phyloP scores from a whole-genome alignment of 2,329 filamentous ascomycete species.

The Neurospora sp. region DNA sequence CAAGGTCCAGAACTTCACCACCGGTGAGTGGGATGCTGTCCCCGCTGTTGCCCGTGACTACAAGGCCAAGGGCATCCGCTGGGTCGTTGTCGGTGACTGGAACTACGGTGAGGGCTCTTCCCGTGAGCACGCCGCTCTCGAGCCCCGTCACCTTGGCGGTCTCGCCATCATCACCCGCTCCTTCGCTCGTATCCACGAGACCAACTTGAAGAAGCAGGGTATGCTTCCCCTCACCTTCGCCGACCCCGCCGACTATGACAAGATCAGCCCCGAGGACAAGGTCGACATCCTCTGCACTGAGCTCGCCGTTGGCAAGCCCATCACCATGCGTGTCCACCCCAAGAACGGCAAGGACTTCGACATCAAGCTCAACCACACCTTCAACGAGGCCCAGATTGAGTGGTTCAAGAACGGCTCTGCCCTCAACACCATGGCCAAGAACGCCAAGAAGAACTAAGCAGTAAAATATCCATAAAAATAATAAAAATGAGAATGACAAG shows the following conservation, averaged over 20 bases:
- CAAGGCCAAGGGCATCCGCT: slow-evolving; percentile 92
- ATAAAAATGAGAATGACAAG: slow-evolving; percentile 8
- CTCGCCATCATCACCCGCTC: slow-evolving; percentile 91
- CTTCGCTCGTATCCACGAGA: slow-evolving; percentile 99
- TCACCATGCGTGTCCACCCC: slow-evolving; percentile 87
- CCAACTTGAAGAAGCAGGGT: slow-evolving; percentile 99
- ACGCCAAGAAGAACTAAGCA: slow-evolving; percentile 24
- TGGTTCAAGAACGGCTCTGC: slow-evolving; percentile 99
- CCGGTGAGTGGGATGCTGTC: slow-evolving; percentile 74
- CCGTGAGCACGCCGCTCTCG: slow-evolving; percentile 95
- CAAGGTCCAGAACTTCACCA: slow-evolving; percentile 89
- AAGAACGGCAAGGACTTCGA: slow-evolving; percentile 76
- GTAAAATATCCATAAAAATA: slow-evolving; percentile 12
- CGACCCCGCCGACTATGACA: slow-evolving; percentile 94
- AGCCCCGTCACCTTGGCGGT: slow-evolving; percentile 94
- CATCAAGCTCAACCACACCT: slow-evolving; percentile 82
- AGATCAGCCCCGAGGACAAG: slow-evolving; percentile 86
- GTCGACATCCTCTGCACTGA: slow-evolving; percentile 83
- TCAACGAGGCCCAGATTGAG: slow-evolving; percentile 95
- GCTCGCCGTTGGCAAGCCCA: slow-evolving; percentile 82
- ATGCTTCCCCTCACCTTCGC: slow-evolving; percentile 97
- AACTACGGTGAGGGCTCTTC: slow-evolving; percentile 98
- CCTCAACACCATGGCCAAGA: slow-evolving; percentile 96
- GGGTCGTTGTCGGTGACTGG: slow-evolving; percentile 98
- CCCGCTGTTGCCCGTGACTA: slow-evolving; percentile 94